Base-by-base conservation (phyloP, 495 filamentous ascomycete genomes). In the Annulohypoxylon moriforme region DNA sequence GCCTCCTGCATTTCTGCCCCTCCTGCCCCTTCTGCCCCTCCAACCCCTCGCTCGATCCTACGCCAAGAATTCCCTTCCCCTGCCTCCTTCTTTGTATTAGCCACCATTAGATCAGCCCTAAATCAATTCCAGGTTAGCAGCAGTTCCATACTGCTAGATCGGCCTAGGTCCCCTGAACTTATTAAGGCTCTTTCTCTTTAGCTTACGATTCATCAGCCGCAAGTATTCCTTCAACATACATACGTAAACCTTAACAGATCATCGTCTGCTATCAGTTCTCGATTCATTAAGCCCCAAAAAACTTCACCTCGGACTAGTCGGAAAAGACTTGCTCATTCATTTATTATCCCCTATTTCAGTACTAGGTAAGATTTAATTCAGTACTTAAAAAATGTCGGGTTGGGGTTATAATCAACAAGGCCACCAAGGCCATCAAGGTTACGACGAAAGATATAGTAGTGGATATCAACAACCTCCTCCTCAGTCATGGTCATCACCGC, bases 341-440 rank as follows among this genome's bases (percentile, higher is more conserved):
- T 7, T 52, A 4, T 24, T 10, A 29, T n/a, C 14, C 1, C 7
- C 31, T 29, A 29, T 20, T 49, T 33, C 20, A 0, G 1, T 14
- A 36, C 5, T 14, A 42, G n/a, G n/a, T n/a, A n/a, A n/a, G 3
- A 27, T 31, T 14, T 20, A 13, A 33, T 50, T 31, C 4, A 33
- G 3, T 29, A 20, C 49, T 20, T 13, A 16, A 3, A 73, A 31
- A 22, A 73, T 73, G 71, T 73, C 71, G 5, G 71, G 71, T 25
- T 73, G 71, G 71, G 66, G 64, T 64, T 60, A 64, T 31, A 58
- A 75, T 31, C 47, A 52, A 52, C 47, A 52, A 52, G 64, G 65
- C 44, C 40, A 44, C 4, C 40, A 44, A 8, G 40, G 40, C 7
- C 67, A 75, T 57, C 73, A 72, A 36, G 64, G 65, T 38, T 69